Base-by-base conservation (phyloP, 2,329 filamentous ascomycete genomes). In the Ceratocystis alfenasii region DNA sequence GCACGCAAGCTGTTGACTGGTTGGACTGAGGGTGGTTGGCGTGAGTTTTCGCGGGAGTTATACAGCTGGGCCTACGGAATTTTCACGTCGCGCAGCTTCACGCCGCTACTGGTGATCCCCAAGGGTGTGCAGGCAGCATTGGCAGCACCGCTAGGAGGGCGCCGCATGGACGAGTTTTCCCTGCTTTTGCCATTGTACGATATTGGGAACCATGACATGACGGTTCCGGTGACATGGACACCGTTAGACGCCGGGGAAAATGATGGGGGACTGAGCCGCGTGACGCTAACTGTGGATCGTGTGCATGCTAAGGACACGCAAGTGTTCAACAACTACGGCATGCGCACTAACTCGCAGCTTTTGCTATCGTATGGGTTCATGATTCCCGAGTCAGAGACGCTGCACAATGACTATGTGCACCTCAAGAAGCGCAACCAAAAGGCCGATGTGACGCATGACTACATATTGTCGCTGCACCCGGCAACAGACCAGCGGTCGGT, bases 321-420 rank as follows among this genome's bases (percentile, higher is more conserved):
- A 69, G 74, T 85, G 28, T 86, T 79, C 71, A 89, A 89, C 76
- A 90, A 89, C 73, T 91, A 91, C 71, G 87, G 87, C 36, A 73
- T 77, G 71, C 88, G 89, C 74, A 88, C 87, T 5, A 91, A 90
- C 70, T 87, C 86, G 67, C 86, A 89, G 75, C 76, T 87, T 28
- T 77, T 87, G 0, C 75, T 87, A 1, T 84, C 80, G 0, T 87
- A 87, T 70, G 83, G 84, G 1, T 87, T 87, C 71, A 77, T 82
- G 68, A 71, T 86, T 0, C 78, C 80, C 1, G 75, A 78, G 64
- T 77, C 76, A 0, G 72, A 74, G 0, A 72, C 71, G 3, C 74
- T 84, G 66, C 82, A 85, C 71, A 85, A 85, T 69, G 83, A 85
- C 72, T 85, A 85, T 70, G 73, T 82, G 0, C 82, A 85, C 70